Base-by-base conservation (phyloP, 768 basidiomycete species). In the Suillus subalutaceus region DNA sequence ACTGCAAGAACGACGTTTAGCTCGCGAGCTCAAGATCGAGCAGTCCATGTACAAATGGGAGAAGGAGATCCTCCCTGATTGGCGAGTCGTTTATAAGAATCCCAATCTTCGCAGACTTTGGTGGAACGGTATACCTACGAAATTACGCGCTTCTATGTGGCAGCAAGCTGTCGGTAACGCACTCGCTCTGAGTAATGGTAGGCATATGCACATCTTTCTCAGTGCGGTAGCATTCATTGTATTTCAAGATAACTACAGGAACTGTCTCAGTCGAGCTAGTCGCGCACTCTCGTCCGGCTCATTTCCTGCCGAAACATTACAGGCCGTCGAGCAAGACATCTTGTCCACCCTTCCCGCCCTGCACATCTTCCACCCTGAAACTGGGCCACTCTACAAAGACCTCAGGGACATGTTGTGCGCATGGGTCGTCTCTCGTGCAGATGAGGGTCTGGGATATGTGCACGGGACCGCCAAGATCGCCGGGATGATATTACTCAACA, bases 51-150 rank as follows among this genome's bases (percentile, higher is more conserved):
- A 84, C 48, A 74, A 85, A 9, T 96, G 95, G 95, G 90, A 95
- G 74, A 85, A 83, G 64, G 84, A 87, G 16, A 90, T 97, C 65
- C 71, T 91, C 23, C 93, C 94, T 0, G 91, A 96, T 74, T 96
- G 93, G 93, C 87, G 84, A 59, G 83, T 86, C 30, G 91, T 94
- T 8, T 74, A 88, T 73, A 87, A 84, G 70, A 88, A 92, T 67
- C 81, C 89, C 0, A 77, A 77, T 12, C 78, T 95, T 62, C 85
- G 90, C 40, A 86, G 83, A 72, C 72, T 96, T 10, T 97, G 94
- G 95, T 94, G 94, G 94, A 83, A 83, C 38, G 95, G 95, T 4
- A 92, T 96, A 70, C 95, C 95, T 3, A 85, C 90, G 0, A 91
- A 92, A 72, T 77, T 94, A 63, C 86, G 95, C 40, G 90, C 91